Evolutionary conservation across 2,329 filamentous ascomycete species (phyloP).

Genomic region (Colletotrichum horii): DNA sequence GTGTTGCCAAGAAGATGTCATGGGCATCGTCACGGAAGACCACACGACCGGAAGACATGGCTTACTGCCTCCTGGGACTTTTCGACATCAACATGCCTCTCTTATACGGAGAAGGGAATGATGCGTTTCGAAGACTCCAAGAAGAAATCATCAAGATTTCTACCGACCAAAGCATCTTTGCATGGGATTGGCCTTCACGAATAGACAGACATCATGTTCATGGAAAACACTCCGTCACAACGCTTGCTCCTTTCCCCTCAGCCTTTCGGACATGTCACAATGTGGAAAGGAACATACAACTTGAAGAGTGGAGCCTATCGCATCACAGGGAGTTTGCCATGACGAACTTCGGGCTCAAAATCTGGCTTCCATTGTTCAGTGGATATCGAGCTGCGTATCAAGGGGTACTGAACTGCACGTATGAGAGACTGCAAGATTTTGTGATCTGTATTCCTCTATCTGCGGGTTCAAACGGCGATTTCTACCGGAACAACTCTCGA

Average conservation of each 20-base stretch:
- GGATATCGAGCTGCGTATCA: no score
- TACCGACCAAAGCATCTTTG: not conserved
- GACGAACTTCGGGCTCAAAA: no score
- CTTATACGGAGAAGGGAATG: constrained; percentile 27
- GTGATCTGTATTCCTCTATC: no score
- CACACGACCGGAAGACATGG: constrained; percentile 25
- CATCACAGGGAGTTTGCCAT: no score
- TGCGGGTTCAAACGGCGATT: no score
- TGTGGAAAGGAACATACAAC: no score
- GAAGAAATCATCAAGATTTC: not conserved
- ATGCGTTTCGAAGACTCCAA: constrained; percentile 25
- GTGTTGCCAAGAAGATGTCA: constrained; percentile 28
- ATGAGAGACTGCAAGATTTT: no score
- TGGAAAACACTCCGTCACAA: not conserved
- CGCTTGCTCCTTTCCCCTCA: not conserved
- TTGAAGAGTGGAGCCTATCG: no score
- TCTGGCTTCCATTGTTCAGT: no score
- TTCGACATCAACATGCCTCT: constrained; percentile 30
- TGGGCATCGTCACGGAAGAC: constrained; percentile 27
- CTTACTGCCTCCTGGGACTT: constrained; percentile 29
- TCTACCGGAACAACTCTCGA: no score
- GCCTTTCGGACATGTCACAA: not conserved
- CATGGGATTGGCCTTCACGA: not conserved
- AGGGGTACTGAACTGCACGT: no score
- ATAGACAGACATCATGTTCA: no score